Base-by-base conservation (phyloP, 1,139 yeast species). In the Meyerozyma carpophila region DNA sequence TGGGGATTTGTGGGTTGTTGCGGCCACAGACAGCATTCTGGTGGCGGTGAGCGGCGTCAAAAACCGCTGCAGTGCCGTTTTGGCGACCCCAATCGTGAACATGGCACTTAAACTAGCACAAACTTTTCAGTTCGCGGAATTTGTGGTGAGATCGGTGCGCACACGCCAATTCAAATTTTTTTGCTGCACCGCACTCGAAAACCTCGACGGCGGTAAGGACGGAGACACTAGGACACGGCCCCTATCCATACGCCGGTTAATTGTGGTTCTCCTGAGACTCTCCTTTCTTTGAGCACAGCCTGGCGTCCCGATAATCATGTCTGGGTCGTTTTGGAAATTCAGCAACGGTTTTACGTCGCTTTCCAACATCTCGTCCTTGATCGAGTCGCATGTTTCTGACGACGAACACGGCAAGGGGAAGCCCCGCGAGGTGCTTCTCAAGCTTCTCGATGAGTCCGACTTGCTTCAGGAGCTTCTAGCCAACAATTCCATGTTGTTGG, bases 311-410 rank as follows among this genome's bases (percentile, higher is more conserved):
- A 20, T 10, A 42, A 49, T 26, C 43, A 84, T 84, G 93, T 82
- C 91, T 3, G 85, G 87, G 29, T 79, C 93, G 38, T 91, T 90
- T 64, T 91, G 98, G 98, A 84, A 88, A 63, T 86, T 88, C 65
- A 88, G 91, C 45, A 86, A 84, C 62, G 93, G 89, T 50, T 86
- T 86, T 62, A 79, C 90, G 42, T 80, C 89, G 42, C 79, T 82
- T 40, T 82, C 91, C 8, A 79, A 86, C 47, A 81, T 91, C 45
- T 81, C 88, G 50, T 81, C 83, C 44, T 73, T 91, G 40, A 74
- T 93, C 50, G 87, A 84, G 53, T 72, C 73, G 50, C 74, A 78
- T 41, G 63, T 62, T 26, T 55, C 59, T 41, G 59, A 58, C 28
- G 61, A 59, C 37, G 62, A 61, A 11, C 41, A 49, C 18, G 52